Evolutionary conservation across 2,329 filamentous ascomycete species (phyloP).

Genomic region (Aaosphaeria pasadenensis): DNA sequence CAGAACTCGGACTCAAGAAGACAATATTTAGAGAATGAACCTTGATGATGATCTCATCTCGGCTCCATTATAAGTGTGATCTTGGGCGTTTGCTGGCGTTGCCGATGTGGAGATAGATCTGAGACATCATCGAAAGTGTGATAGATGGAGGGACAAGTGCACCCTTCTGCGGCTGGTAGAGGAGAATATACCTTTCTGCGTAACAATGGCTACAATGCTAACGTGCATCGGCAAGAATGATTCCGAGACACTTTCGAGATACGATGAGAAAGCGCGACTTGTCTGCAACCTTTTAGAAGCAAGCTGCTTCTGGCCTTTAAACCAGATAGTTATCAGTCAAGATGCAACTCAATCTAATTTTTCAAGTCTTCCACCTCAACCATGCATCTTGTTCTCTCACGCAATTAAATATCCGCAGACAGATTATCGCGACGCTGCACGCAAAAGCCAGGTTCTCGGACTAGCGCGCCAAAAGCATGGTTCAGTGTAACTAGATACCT

Average conservation of each 20-base stretch:
- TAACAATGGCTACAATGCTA: slow-evolving; percentile 4
- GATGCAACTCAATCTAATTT: neutral
- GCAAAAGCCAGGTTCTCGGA: neutral
- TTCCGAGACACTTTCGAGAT: neutral
- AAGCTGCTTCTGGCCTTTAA: slow-evolving; percentile 2
- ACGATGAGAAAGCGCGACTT: slow-evolving; percentile 4
- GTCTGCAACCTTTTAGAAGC: slow-evolving; percentile 9
- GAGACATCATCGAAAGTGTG: neutral
- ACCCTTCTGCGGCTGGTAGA: slow-evolving; percentile 7
- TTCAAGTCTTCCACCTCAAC: slow-evolving; percentile 1
- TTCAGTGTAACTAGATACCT: neutral
- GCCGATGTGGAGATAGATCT: slow-evolving; percentile 2
- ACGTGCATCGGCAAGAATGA: slow-evolving; percentile 3
- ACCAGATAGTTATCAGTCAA: neutral
- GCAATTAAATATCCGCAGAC: slow-evolving; percentile 14
- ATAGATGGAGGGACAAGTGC: slow-evolving; percentile 3
- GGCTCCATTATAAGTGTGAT: neutral
- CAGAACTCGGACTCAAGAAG: neutral
- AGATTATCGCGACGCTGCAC: slow-evolving; percentile 35
- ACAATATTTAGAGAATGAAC: neutral
- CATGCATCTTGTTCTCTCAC: slow-evolving; percentile 4
- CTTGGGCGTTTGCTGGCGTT: slow-evolving; percentile 1
- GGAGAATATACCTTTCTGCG: slow-evolving; percentile 2
- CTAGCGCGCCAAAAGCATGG: neutral
- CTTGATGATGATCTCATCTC: neutral